Percentiles rank a stretch among this genome's conserved stretches.
Conservation (phyloP, 306 rosid species). For the Pyrus pyrifolia region DNA sequence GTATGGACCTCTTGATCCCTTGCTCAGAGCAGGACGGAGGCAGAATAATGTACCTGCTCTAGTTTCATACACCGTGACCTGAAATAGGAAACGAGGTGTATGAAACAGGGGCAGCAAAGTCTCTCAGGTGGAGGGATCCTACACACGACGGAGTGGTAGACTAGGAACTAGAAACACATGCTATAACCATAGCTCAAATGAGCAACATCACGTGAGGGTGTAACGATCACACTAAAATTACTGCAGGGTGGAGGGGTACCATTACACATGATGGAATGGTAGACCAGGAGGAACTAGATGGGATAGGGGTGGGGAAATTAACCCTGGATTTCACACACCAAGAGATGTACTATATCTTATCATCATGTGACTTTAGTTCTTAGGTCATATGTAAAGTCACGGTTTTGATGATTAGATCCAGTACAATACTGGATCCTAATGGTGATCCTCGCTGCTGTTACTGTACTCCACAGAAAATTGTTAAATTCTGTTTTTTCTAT, state of each 20-base stretch:
- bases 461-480: neutral
- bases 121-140: neutral
- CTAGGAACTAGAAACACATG: neutral
- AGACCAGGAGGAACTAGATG: neutral
- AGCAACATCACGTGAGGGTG: neutral
- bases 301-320: neutral
- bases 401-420: conserved; percentile 19
- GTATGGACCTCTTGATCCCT: neutral
- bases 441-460: conserved; percentile 15
- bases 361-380: conserved; percentile 8
- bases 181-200: too few relatives aligned
- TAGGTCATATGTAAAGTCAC: conserved; percentile 8
- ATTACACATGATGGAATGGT: neutral
- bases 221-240: neutral
- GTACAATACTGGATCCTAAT: neutral
- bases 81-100: too few relatives aligned
- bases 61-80: neutral
- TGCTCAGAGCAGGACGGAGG: neutral
- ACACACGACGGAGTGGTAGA: neutral
- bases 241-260: neutral
- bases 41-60: neutral
- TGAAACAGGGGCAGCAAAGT: neutral
- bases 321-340: neutral
- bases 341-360: neutral
- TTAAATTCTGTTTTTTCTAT: neutral